Conservation (phyloP, 768 basidiomycete genomes). For the Dioszegia aurantiaca region DNA sequence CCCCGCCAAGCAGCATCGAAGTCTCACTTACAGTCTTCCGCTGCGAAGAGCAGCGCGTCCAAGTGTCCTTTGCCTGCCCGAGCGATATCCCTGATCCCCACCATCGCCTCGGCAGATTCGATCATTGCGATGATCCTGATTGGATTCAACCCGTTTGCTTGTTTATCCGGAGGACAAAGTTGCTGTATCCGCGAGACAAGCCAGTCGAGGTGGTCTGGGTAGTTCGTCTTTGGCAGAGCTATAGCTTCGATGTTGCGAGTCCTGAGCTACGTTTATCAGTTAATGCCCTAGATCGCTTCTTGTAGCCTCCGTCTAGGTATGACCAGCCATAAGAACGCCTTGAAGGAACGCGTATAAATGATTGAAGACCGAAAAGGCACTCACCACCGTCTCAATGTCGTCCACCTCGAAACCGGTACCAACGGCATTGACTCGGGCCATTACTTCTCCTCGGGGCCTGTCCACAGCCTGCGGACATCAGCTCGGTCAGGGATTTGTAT, state of each 20-base stretch:
- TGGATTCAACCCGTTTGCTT: constrained; percentile 34
- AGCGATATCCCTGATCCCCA: constrained; percentile 69
- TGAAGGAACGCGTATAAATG: too few species aligned
- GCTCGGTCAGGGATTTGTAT: constrained; percentile 25
- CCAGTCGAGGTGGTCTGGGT: constrained; percentile 62
- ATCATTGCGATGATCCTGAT: constrained; percentile 73
- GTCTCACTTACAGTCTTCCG: constrained; percentile 52
- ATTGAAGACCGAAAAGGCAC: neutral
- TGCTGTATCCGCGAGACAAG: constrained; percentile 59
- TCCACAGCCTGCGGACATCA: too few species aligned
- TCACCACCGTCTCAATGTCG: constrained; percentile 43
- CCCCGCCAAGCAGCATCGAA: too few species aligned
- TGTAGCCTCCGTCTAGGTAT: too few species aligned
- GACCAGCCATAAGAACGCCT: too few species aligned
- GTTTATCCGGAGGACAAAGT: constrained; percentile 36
- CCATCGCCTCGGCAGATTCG: constrained; percentile 73
- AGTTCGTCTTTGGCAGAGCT: constrained; percentile 82
- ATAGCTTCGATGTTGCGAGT: constrained; percentile 61
- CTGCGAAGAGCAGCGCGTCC: constrained; percentile 61
- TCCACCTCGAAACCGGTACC: constrained; percentile 40
- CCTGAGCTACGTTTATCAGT: constrained; percentile 53
- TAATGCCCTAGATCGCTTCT: neutral
- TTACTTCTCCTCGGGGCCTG: constrained; percentile 38
- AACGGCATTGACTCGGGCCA: constrained; percentile 50
- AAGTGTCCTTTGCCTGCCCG: constrained; percentile 64